Percentiles rank a stretch among this genome's conserved stretches.
phyloP scores from a whole-genome alignment of 2,329 filamentous ascomycete genomes.

The Rhynchosporium agropyri region DNA sequence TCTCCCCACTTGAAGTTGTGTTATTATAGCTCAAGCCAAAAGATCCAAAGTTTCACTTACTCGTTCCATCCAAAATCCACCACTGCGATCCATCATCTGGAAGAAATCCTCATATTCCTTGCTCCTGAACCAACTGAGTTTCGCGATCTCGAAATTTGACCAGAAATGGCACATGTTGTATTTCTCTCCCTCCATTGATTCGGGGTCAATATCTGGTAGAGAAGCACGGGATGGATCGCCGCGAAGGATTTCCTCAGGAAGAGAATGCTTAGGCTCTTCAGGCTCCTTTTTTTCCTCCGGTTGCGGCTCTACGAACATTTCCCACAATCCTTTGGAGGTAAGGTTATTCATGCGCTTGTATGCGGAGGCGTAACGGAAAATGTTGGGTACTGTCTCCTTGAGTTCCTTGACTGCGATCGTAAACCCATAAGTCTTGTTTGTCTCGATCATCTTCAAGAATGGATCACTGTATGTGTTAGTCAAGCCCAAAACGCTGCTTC shows the following conservation, averaged over 20 bases:
- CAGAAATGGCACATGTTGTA: slow-evolving; percentile 99
- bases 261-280: slow-evolving; percentile 65
- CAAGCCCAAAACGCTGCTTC: not conserved
- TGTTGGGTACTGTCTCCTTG: slow-evolving; percentile 96
- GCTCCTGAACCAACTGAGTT: slow-evolving; percentile 93
- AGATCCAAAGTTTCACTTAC: slow-evolving; percentile 54
- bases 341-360: slow-evolving; percentile 94
- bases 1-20: slow-evolving; percentile 78
- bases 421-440: slow-evolving; percentile 98
- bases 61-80: slow-evolving; percentile 98
- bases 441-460: slow-evolving; percentile 90
- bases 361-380: slow-evolving; percentile 97
- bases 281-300: slow-evolving; percentile 59
- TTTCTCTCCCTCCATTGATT: slow-evolving; percentile 94
- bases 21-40: slow-evolving; percentile 30
- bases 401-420: slow-evolving; percentile 98
- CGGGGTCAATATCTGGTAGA: slow-evolving; percentile 81
- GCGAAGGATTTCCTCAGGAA: slow-evolving; percentile 81
- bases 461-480: slow-evolving; percentile 69
- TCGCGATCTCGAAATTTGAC: slow-evolving; percentile 99
- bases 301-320: slow-evolving; percentile 91
- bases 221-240: slow-evolving; percentile 71
- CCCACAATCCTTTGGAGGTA: slow-evolving; percentile 90
- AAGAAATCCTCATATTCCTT: slow-evolving; percentile 98
- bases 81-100: slow-evolving; percentile 96